These are phyloP conservation scores for Aspergillus aculeatinus DNA, from an alignment of 2,329 filamentous ascomycete genomes.

Conservation along the genomic window DNA sequence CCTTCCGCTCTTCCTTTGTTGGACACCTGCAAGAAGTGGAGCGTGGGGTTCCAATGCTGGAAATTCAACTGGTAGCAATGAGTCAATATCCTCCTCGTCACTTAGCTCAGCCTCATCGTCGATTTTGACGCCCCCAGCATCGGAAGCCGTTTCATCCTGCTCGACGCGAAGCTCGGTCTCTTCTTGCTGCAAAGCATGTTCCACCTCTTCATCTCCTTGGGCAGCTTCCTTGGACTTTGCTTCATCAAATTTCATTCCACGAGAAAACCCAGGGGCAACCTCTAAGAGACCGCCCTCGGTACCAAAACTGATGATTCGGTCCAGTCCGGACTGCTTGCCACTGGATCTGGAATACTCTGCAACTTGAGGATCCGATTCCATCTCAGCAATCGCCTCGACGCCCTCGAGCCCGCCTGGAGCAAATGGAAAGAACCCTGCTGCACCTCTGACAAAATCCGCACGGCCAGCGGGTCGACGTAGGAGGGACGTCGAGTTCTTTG, in stretches of 20 bases:
- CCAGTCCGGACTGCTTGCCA: constrained; percentile 57
- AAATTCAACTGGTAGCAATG: constrained; percentile 86
- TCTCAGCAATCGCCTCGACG: constrained; percentile 78
- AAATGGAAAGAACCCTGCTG: constrained; percentile 91
- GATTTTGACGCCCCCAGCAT: constrained; percentile 27
- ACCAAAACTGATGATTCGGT: constrained; percentile 81
- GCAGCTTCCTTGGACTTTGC: constrained; percentile 58
- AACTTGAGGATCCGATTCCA: constrained; percentile 70
- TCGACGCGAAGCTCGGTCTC: constrained; percentile 47
- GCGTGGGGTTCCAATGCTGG: constrained; percentile 83
- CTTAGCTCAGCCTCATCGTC: constrained; percentile 29
- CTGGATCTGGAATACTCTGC: constrained; percentile 45
- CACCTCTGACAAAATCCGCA: constrained; percentile 89
- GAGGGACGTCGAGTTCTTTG: constrained; percentile 92
- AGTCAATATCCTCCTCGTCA: constrained; percentile 68
- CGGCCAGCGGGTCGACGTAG: constrained; percentile 80
- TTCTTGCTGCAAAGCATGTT: constrained; percentile 58
- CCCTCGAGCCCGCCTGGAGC: constrained; percentile 85
- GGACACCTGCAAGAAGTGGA: constrained; percentile 68
- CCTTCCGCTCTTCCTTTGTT: constrained; percentile 67
- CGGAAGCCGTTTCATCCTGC: constrained; percentile 49
- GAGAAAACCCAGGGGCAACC: constrained; percentile 74
- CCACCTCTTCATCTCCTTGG: constrained; percentile 67
- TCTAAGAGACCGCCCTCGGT: constrained; percentile 75
- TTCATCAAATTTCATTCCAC: constrained; percentile 72